These are phyloP conservation scores for Lasiosphaeria hispida DNA, from an alignment of 495 filamentous ascomycete species.

Conservation along the genomic window DNA sequence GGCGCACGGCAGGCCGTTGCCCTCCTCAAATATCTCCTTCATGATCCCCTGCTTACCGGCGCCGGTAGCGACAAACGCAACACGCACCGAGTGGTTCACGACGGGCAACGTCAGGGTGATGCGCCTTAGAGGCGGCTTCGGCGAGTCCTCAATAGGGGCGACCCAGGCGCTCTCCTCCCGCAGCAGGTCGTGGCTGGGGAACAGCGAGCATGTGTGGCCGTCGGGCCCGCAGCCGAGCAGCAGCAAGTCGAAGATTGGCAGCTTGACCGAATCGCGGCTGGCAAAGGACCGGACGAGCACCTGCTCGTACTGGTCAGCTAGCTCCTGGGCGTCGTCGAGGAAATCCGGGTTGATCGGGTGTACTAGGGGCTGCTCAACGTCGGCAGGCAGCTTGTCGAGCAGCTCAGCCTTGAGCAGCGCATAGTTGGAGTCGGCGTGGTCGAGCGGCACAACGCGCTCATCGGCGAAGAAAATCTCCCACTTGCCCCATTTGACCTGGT, in stretches of 20 bases:
- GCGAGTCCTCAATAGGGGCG: slow-evolving; percentile 82
- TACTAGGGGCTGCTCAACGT: slow-evolving; percentile 63
- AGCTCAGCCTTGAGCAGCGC: slow-evolving; percentile 80
- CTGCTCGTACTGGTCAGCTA: slow-evolving; percentile 93
- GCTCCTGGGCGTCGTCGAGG: slow-evolving; percentile 81
- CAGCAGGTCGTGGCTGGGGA: slow-evolving; percentile 83
- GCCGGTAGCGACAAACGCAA: slow-evolving; percentile 91
- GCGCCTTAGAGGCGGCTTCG: slow-evolving; percentile 86
- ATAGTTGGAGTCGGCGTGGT: slow-evolving; percentile 94
- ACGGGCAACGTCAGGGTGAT: slow-evolving; percentile 93
- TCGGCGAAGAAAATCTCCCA: slow-evolving; percentile 99
- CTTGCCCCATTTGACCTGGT: slow-evolving; percentile 71
- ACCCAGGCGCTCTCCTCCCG: slow-evolving; percentile 92
- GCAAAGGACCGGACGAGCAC: slow-evolving; percentile 79
- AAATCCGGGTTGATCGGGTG: slow-evolving; percentile 71
- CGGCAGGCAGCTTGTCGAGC: slow-evolving; percentile 76
- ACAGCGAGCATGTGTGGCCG: slow-evolving; percentile 94
- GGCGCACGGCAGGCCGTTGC: slow-evolving; percentile 80
- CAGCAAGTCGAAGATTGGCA: slow-evolving; percentile 91
- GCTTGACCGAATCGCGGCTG: slow-evolving; percentile 78
- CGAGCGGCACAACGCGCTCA: slow-evolving; percentile 88
- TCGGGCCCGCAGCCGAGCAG: slow-evolving; percentile 92
- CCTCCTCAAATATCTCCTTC: slow-evolving; percentile 80
- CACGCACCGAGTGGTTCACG: slow-evolving; percentile 73
- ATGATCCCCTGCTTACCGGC: slow-evolving; percentile 85